A percentile compares a stretch with the other conserved stretches of the same genome.
phyloP scores from a whole-genome alignment of 805 yeast genomes.

The Candida ficus region DNA sequence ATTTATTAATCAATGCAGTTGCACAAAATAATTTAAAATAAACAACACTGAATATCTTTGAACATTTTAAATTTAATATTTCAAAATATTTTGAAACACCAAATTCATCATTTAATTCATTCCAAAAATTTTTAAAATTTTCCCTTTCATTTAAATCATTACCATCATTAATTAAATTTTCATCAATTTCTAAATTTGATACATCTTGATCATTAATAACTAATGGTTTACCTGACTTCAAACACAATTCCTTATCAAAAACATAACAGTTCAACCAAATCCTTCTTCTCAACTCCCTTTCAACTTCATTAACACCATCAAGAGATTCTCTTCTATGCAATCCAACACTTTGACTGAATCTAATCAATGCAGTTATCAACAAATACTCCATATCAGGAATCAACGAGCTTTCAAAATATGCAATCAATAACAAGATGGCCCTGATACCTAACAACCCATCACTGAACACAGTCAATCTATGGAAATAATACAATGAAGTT shows the following conservation, averaged over 20 bases:
- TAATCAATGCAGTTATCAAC: slow-evolving; percentile 37
- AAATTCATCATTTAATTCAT: background rate
- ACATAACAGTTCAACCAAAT: slow-evolving; percentile 45
- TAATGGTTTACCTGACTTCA: slow-evolving; percentile 43
- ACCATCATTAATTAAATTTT: background rate
- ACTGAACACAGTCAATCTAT: slow-evolving; percentile 39
- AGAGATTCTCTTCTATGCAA: slow-evolving; percentile 43
- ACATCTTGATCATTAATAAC: slow-evolving; percentile 36
- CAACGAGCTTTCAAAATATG: slow-evolving; percentile 26
- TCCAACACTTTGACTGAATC: slow-evolving; percentile 50
- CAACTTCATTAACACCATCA: slow-evolving; percentile 29
- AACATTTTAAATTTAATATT: background rate
- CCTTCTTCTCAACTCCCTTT: slow-evolving; percentile 30
- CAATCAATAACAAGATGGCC: slow-evolving; percentile 42
- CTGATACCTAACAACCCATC: slow-evolving; percentile 45
- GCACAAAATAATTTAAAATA: slow-evolving; percentile 10
- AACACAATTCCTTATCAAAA: slow-evolving; percentile 37
- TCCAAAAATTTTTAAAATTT: slow-evolving; percentile 5
- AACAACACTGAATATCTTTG: slow-evolving; percentile 5
- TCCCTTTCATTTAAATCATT: background rate
- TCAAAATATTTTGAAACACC: slow-evolving; percentile 5
- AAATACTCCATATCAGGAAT: slow-evolving; percentile 37
- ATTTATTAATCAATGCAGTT: slow-evolving; percentile 7
- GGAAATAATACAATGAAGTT: slow-evolving; percentile 42
- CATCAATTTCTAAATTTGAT: slow-evolving; percentile 20